Percentiles rank a stretch among this genome's conserved stretches.
Conservation (phyloP, 176 grass and related monocot species). For the Elaeis guineensis region DNA sequence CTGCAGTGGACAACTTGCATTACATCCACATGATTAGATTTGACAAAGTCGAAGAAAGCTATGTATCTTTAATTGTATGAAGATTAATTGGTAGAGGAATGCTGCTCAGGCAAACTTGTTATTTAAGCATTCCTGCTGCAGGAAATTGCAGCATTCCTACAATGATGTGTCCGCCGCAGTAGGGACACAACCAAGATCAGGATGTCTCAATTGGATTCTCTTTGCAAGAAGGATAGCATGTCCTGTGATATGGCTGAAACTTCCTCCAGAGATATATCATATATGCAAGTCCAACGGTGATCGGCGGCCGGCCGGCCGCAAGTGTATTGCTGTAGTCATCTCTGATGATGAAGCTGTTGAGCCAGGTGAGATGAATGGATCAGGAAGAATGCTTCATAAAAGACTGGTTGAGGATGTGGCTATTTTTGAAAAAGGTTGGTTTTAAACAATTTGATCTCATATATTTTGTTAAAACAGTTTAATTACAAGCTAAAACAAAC, state of each 20-base stretch:
- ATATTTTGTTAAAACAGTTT: too few species aligned
- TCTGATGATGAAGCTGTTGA: conserved; percentile 91
- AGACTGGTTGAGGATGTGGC: conserved; percentile 25
- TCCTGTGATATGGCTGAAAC: conserved; percentile 25
- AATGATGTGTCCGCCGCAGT: conserved; percentile 33
- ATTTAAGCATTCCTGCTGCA: conserved; percentile 20
- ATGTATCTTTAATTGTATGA: too few species aligned
- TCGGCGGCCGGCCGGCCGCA: conserved; percentile 42
- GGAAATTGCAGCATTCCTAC: conserved; percentile 44
- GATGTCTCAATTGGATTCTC: conserved; percentile 23
- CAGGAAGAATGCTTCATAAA: conserved; percentile 26
- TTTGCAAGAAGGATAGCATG: conserved; percentile 21
- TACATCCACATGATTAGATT: too few species aligned
- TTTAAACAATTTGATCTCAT: conserved; percentile 6
- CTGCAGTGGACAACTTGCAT: too few species aligned
- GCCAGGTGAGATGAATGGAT: conserved; percentile 26
- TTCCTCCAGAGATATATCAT: conserved; percentile 6
- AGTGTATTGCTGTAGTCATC: conserved; percentile 63
- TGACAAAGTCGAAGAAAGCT: too few species aligned
- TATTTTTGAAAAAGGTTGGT: conserved; percentile 34
- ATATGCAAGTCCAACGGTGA: conserved; percentile 31
- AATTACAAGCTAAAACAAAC: too few species aligned
- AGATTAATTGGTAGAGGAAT: too few species aligned
- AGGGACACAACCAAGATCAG: conserved; percentile 37
- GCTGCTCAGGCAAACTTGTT: neutral